A percentile compares a stretch with the other conserved stretches of the same genome.
Conservation (phyloP, 768 basidiomycete genomes). For the Ramaria sp. region DNA sequence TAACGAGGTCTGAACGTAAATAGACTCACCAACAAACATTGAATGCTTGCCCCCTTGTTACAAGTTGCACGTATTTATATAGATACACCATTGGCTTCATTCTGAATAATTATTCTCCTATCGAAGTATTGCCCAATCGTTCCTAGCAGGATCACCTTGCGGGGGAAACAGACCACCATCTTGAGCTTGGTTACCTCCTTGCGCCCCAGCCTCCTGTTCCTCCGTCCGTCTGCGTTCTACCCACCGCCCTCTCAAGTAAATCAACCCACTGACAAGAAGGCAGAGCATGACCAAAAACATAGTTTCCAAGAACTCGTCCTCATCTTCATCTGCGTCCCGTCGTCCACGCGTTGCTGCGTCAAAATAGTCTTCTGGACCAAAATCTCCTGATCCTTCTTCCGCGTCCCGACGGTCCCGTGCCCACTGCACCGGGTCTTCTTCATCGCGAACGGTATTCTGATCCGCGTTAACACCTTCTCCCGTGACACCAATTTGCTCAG, state of each 20-base stretch:
- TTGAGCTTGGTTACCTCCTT: conserved; percentile 23
- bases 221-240: conserved; percentile 62
- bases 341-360: conserved; percentile 52
- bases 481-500: not conserved
- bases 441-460: conserved; percentile 27
- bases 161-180: conserved; percentile 45
- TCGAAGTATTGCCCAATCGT: conserved; percentile 55
- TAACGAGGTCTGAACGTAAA: too few relatives aligned
- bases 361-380: conserved; percentile 76
- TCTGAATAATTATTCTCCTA: conserved; percentile 14
- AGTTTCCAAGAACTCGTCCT: conserved; percentile 72
- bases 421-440: conserved; percentile 75
- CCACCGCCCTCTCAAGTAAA: conserved; percentile 73
- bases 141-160: conserved; percentile 49
- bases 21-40: too few relatives aligned
- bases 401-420: conserved; percentile 62
- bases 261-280: conserved; percentile 56
- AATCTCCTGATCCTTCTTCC: conserved; percentile 66
- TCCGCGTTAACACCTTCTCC: not conserved
- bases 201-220: conserved; percentile 26
- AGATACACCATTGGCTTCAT: too few relatives aligned
- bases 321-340: conserved; percentile 42
- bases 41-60: too few relatives aligned
- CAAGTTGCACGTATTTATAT: too few relatives aligned
- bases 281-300: conserved; percentile 67